phyloP scores from a whole-genome alignment of 352 stramenopile species.

The Phytophthora foliorum region DNA sequence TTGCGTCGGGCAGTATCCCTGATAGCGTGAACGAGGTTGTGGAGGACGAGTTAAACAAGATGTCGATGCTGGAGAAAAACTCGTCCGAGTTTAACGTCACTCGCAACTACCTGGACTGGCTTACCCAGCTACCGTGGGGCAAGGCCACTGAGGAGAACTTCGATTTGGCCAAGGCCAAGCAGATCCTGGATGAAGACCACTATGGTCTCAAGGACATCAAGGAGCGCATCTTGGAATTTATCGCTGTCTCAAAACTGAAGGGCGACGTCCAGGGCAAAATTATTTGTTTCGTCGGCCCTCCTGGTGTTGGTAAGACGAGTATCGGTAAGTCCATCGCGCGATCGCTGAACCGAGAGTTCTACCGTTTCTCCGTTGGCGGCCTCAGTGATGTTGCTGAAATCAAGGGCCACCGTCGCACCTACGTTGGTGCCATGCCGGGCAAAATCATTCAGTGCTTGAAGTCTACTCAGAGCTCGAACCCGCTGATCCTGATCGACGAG shows the following conservation, averaged over 20 bases:
- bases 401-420: conserved; percentile 98
- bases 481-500: conserved; percentile 98
- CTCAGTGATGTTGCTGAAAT: conserved; percentile 98
- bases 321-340: conserved; percentile 98
- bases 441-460: conserved; percentile 99
- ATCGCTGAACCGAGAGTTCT: conserved; percentile 98
- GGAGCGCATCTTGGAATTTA: conserved; percentile 99
- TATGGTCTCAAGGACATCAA: conserved; percentile 99
- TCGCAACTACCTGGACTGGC: conserved; percentile 99
- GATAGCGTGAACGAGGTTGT: conserved; percentile 94
- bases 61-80: conserved; percentile 98
- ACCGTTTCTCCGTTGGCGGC: conserved; percentile 98
- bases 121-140: conserved; percentile 98
- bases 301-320: conserved; percentile 94
- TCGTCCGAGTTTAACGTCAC: conserved; percentile 99
- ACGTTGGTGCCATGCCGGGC: conserved; percentile 99
- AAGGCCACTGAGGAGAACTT: conserved; percentile 97
- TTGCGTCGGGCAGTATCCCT: conserved; percentile 73
- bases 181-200: conserved; percentile 97
- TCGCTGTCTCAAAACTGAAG: conserved; percentile 98
- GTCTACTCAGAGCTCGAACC: conserved; percentile 96
- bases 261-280: conserved; percentile 98
- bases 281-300: conserved; percentile 96
- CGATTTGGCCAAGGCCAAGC: conserved; percentile 94
- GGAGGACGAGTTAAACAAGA: conserved; percentile 98